Conservation (phyloP, 2,329 filamentous ascomycete genomes). For the Stachybotrys chlorohalonatus region DNA sequence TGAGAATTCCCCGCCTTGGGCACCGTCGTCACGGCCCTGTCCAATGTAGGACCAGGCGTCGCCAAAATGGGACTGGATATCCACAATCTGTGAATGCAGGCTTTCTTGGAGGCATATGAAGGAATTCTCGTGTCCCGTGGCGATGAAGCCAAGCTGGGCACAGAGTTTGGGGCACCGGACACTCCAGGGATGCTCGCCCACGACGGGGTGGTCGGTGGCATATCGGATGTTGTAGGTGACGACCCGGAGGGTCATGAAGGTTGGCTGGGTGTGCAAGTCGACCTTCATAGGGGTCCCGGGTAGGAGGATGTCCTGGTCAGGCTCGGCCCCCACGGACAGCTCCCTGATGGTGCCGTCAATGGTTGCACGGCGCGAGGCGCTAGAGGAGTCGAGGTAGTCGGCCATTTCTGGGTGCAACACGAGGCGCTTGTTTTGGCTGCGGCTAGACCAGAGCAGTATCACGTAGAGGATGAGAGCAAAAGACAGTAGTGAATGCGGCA, state of each 20-base stretch:
- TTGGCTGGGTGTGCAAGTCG: background rate
- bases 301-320: background rate
- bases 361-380: background rate
- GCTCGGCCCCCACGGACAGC: background rate
- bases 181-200: constrained; percentile 48
- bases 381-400: background rate
- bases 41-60: constrained; percentile 43
- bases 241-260: constrained; percentile 33
- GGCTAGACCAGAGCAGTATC: background rate
- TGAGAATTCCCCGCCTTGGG: constrained; percentile 53
- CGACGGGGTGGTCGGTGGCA: constrained; percentile 37
- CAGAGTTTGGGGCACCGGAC: constrained; percentile 42
- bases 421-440: background rate
- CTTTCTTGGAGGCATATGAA: constrained; percentile 63
- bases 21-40: constrained; percentile 50
- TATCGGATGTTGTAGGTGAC: constrained; percentile 58
- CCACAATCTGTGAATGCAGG: constrained; percentile 47
- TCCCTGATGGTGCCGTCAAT: background rate
- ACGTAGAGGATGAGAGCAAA: background rate
- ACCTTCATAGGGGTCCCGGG: background rate
- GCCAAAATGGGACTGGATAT: constrained; percentile 37
- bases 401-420: background rate
- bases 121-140: constrained; percentile 30
- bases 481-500: background rate
- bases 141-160: constrained; percentile 41